Evolutionary conservation across 805 yeast genomes (phyloP), one percentile per base, ranked within the genome.

Genomic region (Candida piceae): DNA sequence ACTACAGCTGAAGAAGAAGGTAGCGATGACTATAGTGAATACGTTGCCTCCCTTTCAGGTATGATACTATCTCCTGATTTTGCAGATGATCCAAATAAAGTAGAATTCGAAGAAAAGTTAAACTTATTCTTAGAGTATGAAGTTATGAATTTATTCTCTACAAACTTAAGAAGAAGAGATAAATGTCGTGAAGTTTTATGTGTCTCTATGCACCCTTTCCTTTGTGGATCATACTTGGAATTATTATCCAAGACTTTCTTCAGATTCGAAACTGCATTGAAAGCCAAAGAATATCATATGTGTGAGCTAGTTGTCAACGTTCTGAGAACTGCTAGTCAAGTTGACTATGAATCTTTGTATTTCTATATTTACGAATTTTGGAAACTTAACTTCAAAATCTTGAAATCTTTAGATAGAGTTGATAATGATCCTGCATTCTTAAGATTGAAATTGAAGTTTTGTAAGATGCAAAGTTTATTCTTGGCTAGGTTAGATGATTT

Each of bases 31-130:
- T 80, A 72, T 52, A 78, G 87, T 2, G 93, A 90, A 7, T 78
- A 80, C 41, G 57, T 85, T 41, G 85, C 87, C 2, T 75, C 87
- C 0, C 63, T 81, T 0, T 73, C 85, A 34, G 87, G 94, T 30
- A 68, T 79, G 12, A 72, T 82, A 39, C 53, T 80, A 17, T 47
- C 61, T 6, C 52, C 54, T 3, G 52, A 47, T 4, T 51, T 58
- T 36, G 41, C 34, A 4, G 39, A 45, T 16, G 58, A 60, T 40
- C 49, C 58, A 7, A 45, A 55, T 27, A 44, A 45, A 24, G 52
- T 55, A 7, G 49, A 44, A 15, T 52, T 60, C 6, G 55, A 43
- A 13, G 47, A 44, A 7, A 52, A 49, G 19, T 17, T 68, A 54
- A 45, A 35, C 10, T 15, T 29, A 1, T 57, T 62, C 29, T 32